Percentiles rank a stretch among this genome's conserved stretches.
phyloP scores from a whole-genome alignment of 768 basidiomycete species.

The Tricholoma furcatifolium region DNA sequence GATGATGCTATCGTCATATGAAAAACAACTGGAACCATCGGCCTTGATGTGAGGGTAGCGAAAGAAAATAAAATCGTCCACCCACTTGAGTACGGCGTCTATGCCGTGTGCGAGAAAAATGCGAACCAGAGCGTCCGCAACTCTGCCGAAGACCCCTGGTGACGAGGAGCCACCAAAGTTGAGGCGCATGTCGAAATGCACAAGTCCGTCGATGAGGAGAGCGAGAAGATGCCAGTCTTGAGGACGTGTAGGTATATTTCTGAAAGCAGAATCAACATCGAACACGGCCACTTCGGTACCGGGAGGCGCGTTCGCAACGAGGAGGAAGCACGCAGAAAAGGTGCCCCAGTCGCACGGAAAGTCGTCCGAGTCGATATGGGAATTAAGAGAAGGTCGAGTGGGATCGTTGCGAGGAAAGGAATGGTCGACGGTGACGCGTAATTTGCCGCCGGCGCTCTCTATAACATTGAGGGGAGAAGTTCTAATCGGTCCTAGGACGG shows the following conservation, averaged over 20 bases:
- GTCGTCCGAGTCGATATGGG: no score
- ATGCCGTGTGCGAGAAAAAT: no score
- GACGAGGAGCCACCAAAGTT: neutral
- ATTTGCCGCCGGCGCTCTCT: neutral
- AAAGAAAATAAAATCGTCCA: constrained; percentile 1
- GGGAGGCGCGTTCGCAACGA: no score
- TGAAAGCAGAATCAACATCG: neutral
- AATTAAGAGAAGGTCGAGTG: no score
- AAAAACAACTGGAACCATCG: neutral
- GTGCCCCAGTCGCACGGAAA: neutral
- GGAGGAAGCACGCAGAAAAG: neutral
- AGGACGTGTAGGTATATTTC: neutral
- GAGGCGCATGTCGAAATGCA: neutral
- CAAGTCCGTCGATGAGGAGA: neutral
- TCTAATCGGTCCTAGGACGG: neutral
- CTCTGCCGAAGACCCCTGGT: neutral
- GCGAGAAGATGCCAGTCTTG: neutral
- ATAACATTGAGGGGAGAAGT: no score
- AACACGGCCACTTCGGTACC: no score
- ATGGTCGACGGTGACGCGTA: neutral
- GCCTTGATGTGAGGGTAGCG: neutral
- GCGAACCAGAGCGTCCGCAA: neutral
- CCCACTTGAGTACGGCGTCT: neutral
- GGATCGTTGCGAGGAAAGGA: neutral
- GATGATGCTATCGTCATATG: neutral